Evolutionary conservation across 495 filamentous ascomycete species (phyloP), one percentile per base, ranked within the genome.

Genomic region (Xylaria cubensis): DNA sequence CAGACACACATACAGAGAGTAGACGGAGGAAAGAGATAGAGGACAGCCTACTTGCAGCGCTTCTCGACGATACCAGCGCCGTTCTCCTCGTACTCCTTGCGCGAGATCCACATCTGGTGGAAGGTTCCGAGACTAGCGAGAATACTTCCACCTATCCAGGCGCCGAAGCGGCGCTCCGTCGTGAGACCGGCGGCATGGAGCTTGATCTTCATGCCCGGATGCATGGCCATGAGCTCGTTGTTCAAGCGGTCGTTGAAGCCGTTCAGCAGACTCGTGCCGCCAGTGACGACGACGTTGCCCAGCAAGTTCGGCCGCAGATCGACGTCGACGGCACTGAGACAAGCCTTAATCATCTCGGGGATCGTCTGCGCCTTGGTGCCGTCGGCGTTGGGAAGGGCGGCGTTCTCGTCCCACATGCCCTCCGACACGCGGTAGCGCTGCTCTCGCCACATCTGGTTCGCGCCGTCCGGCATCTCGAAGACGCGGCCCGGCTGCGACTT

Each of bases 71-170:
- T 90, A 13, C 84, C 85, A 0, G 85, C 76, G 15, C 92, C 92
- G 79, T 92, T 91, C 82, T 94, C 92, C 71, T 92, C 90, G 80
- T 94, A 94, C 85, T 94, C 92, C 82, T 92, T 92, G 79, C 84
- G 90, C 21, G 91, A 94, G 73, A 99, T 94, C 96, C 96, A 99
- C 92, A 98, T 93, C 79, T 98, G 95, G 84, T 99, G 96, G 82
- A 99, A 99, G n/a, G 94, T 97, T 10, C 97, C 97, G 84, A 99
- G 81, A 83, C 94, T 97, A 3, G 92, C 95, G 76, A 98, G 84
- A 74, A 99, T 98, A 84, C 94, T 97, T 17, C 96, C 96, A 32
- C 96, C 96, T 73, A 99, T 92, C 97, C 97, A 99, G 39, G 91
- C 90, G 15, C 92, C 94, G 81, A 95, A 98, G 69, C 92, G 90